Percentiles rank a stretch among this genome's conserved stretches.
Evolutionary conservation across 495 filamentous ascomycete species (phyloP).

Genomic region (Aspergillus sclerotiicarbonarius): DNA sequence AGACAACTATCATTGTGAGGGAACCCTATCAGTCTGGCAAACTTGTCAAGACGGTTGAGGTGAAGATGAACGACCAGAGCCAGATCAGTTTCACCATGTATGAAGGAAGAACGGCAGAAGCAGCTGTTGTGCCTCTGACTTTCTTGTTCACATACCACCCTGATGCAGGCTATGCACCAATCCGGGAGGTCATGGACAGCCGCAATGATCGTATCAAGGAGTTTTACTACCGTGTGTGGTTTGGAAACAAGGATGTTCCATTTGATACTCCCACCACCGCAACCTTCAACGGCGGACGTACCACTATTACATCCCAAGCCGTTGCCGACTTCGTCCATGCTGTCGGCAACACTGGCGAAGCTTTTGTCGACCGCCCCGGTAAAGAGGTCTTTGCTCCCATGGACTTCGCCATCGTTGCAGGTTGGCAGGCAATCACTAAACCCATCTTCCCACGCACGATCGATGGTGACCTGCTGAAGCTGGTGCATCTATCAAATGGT

Average conservation of each 20-base stretch:
- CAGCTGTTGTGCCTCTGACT: conserved; percentile 72
- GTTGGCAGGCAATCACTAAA: conserved; percentile 99
- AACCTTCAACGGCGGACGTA: conserved; percentile 82
- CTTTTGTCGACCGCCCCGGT: conserved; percentile 95
- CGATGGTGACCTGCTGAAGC: conserved; percentile 89
- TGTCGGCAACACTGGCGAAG: conserved; percentile 95
- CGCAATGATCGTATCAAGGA: conserved; percentile 96
- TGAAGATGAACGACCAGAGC: conserved; percentile 67
- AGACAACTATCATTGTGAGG: conserved; percentile 78
- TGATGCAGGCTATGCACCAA: conserved; percentile 90
- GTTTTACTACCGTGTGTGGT: conserved; percentile 95
- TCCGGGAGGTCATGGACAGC: conserved; percentile 89
- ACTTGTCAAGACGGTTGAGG: conserved; percentile 80
- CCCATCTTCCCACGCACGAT: conserved; percentile 95
- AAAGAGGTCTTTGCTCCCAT: conserved; percentile 95
- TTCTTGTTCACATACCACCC: conserved; percentile 90
- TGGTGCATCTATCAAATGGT: conserved; percentile 93
- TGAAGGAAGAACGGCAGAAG: conserved; percentile 82
- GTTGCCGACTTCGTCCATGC: conserved; percentile 99
- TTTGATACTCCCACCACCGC: conserved; percentile 81
- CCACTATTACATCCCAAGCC: conserved; percentile 81
- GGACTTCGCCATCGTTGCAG: conserved; percentile 98
- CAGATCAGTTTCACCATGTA: conserved; percentile 84
- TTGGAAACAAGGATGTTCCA: conserved; percentile 80
- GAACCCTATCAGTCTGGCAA: conserved; percentile 62